Percentiles rank a stretch among this genome's conserved stretches.
These are phyloP conservation scores for Sophora flavescens DNA, from an alignment of 306 rosid genomes.

Conservation along the genomic window DNA sequence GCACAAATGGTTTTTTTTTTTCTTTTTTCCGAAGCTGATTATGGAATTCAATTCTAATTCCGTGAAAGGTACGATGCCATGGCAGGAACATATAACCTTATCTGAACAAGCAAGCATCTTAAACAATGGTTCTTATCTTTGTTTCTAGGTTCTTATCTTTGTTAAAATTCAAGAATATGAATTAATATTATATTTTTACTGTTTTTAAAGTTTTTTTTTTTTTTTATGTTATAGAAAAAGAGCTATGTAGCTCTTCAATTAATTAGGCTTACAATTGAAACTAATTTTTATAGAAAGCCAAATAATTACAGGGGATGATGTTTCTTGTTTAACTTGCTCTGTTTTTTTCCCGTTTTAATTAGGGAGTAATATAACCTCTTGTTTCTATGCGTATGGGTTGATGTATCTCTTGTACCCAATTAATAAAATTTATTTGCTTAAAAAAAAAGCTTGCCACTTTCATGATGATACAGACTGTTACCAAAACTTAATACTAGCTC, in stretches of 20 bases:
- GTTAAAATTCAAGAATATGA: conserved; percentile 18
- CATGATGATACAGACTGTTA: no score
- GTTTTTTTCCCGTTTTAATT: no score
- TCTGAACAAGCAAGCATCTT: conserved; percentile 46
- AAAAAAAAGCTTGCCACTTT: no score
- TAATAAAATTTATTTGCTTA: no score
- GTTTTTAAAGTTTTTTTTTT: background rate
- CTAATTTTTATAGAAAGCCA: background rate
- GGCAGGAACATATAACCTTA: conserved; percentile 37
- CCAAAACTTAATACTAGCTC: no score
- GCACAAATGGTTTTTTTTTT: background rate
- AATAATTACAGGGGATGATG: background rate
- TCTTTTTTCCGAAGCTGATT: conserved; percentile 13
- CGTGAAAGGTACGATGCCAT: conserved; percentile 40
- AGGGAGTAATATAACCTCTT: no score
- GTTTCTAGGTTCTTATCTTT: conserved; percentile 35
- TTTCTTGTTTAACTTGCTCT: no score
- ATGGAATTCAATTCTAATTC: conserved; percentile 51
- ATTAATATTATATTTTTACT: background rate
- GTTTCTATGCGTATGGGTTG: no score
- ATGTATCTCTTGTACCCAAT: no score
- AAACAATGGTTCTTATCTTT: conserved; percentile 34
- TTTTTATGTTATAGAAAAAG: no score
- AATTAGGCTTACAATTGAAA: background rate
- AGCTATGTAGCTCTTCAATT: background rate